These are phyloP conservation scores for Pyrenochaeta sp. DNA, from an alignment of 2,329 filamentous ascomycete genomes.

Conservation along the genomic window DNA sequence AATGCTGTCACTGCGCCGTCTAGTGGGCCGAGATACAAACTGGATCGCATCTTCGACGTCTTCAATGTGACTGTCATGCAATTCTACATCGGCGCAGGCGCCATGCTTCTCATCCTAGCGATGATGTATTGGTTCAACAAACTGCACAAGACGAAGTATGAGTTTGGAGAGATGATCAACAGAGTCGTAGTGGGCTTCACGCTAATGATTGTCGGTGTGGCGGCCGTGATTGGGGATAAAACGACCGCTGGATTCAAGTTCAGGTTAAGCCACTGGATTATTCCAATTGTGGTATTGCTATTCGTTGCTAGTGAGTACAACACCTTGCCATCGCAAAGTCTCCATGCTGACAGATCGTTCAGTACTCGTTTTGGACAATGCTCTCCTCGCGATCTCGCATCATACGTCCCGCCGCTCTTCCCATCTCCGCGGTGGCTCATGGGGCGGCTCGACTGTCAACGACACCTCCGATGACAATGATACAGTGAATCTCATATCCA, in stretches of 20 bases:
- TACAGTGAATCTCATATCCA: constrained; percentile 11
- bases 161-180: constrained; percentile 42
- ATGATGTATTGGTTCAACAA: constrained; percentile 66
- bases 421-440: constrained; percentile 13
- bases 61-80: constrained; percentile 36
- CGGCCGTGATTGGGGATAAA: constrained; percentile 25
- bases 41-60: constrained; percentile 29
- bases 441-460: constrained; percentile 10
- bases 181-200: constrained; percentile 31
- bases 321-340: neutral
- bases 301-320: constrained; percentile 24
- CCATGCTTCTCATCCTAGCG: constrained; percentile 62
- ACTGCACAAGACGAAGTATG: constrained; percentile 36
- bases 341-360: neutral
- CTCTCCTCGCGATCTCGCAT: constrained; percentile 18
- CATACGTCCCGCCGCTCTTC: constrained; percentile 15
- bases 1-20: constrained; percentile 26
- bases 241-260: constrained; percentile 34
- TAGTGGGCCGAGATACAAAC: constrained; percentile 5
- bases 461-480: constrained; percentile 4
- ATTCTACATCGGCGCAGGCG: constrained; percentile 34
- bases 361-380: constrained; percentile 28
- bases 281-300: constrained; percentile 30
- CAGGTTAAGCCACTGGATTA: constrained; percentile 28
- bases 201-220: constrained; percentile 28